Evolutionary conservation across 306 rosid species (phyloP).

Genomic region (Astragalus membranaceus): DNA sequence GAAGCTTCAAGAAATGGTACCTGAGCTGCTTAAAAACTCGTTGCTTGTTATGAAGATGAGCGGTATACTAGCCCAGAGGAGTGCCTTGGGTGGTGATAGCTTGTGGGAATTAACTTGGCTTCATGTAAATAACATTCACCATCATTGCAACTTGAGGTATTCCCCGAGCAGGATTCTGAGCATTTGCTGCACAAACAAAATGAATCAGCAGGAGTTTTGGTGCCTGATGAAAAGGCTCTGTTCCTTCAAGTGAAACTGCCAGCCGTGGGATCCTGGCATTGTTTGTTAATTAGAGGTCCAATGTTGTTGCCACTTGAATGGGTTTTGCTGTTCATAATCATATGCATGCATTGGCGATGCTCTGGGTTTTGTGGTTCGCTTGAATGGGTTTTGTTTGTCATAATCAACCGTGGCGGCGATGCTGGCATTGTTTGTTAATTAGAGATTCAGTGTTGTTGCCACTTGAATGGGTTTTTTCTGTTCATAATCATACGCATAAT

Average conservation of each 20-base stretch:
- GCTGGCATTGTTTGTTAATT: constrained; percentile 44
- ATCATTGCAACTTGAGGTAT: constrained; percentile 77
- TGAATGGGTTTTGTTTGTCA: too few species aligned
- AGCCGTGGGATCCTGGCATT: constrained; percentile 31
- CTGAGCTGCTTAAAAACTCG: constrained; percentile 80
- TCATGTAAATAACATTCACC: constrained; percentile 83
- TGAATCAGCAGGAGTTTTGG: constrained; percentile 35
- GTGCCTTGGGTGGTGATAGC: constrained; percentile 91
- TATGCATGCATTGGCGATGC: neutral
- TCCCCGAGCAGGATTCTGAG: constrained; percentile 69
- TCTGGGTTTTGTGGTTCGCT: too few species aligned
- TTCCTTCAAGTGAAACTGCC: constrained; percentile 34
- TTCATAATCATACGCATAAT: constrained; percentile 23
- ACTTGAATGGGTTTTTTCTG: constrained; percentile 23
- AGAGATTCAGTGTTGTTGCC: constrained; percentile 12
- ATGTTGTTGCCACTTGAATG: constrained; percentile 19
- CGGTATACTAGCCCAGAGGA: constrained; percentile 71
- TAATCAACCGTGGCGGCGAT: constrained; percentile 24
- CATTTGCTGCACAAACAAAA: constrained; percentile 36
- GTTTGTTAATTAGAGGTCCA: constrained; percentile 44
- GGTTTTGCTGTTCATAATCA: constrained; percentile 23
- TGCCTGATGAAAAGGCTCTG: constrained; percentile 38
- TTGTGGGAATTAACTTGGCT: constrained; percentile 97
- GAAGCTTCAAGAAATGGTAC: constrained; percentile 80
- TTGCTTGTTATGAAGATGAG: constrained; percentile 72